Conservation (phyloP, 176 grass and related monocot genomes). For the bread wheat (Triticum aestivum) region DNA sequence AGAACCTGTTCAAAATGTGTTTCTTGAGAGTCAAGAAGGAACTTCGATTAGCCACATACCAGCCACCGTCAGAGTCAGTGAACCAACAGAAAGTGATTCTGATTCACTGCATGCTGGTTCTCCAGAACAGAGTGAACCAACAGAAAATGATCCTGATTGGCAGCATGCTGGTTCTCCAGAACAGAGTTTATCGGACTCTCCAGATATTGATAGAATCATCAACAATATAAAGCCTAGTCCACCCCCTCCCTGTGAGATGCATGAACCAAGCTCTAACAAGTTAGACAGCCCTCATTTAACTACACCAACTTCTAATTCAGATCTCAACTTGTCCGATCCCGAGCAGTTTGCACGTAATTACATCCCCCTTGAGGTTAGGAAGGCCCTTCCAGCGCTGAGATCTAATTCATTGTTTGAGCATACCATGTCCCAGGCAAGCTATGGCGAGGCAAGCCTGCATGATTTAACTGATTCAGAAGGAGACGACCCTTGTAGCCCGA, state of each 20-base stretch:
- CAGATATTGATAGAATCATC: constrained; percentile 25
- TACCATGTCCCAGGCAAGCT: constrained; percentile 9
- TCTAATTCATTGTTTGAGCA: not conserved
- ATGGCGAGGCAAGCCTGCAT: not conserved
- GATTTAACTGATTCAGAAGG: constrained; percentile 39
- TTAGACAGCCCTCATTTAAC: constrained; percentile 3
- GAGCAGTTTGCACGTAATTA: constrained; percentile 32
- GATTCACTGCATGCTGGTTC: constrained; percentile 2
- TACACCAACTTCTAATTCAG: not conserved
- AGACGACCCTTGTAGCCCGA: not conserved
- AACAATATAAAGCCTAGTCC: constrained; percentile 10
- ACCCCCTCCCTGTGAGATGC: not conserved
- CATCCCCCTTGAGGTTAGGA: constrained; percentile 32
- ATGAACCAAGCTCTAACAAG: constrained; percentile 14
- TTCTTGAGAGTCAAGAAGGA: not conserved
- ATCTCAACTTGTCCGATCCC: constrained; percentile 30
- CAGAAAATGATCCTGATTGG: constrained; percentile 29
- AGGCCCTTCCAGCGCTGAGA: constrained; percentile 14
- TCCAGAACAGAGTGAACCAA: constrained; percentile 2
- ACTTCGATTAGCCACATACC: constrained; percentile 5
- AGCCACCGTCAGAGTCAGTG: not conserved
- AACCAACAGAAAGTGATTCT: constrained; percentile 25
- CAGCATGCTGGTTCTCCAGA: constrained; percentile 8
- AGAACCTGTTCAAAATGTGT: constrained; percentile 5
- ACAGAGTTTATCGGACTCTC: constrained; percentile 4